Evolutionary conservation across 2,329 filamentous ascomycete species (phyloP).

Genomic region (Colletotrichum phormii): DNA sequence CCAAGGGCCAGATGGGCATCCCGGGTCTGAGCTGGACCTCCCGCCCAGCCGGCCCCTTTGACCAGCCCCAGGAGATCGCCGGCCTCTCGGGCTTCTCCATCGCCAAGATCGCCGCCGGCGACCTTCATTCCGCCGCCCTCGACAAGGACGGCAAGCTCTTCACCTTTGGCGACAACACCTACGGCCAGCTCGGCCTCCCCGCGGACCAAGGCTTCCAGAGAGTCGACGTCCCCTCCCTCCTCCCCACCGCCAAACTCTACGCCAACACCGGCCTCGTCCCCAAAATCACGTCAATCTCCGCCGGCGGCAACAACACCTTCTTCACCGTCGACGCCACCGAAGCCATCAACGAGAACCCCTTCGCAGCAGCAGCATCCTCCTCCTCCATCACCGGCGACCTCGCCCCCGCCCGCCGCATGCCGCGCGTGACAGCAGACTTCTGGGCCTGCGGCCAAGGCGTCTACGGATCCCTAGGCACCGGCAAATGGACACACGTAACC

Average conservation of each 20-base stretch:
- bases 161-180: slow-evolving; percentile 89
- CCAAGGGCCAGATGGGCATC: slow-evolving; percentile 87
- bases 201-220: slow-evolving; percentile 70
- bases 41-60: slow-evolving; percentile 80
- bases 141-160: slow-evolving; percentile 84
- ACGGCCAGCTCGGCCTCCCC: slow-evolving; percentile 91
- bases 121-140: slow-evolving; percentile 85
- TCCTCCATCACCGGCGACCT: slow-evolving; percentile 25
- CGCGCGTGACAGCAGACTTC: slow-evolving; percentile 74
- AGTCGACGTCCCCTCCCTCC: slow-evolving; percentile 76
- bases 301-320: slow-evolving; percentile 88
- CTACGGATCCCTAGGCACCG: slow-evolving; percentile 84
- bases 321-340: slow-evolving; percentile 84
- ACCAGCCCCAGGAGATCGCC: slow-evolving; percentile 83
- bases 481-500: slow-evolving; percentile 90
- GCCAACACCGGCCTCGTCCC: slow-evolving; percentile 71
- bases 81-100: slow-evolving; percentile 79
- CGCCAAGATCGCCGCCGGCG: slow-evolving; percentile 81
- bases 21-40: slow-evolving; percentile 85
- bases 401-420: slow-evolving; percentile 47
- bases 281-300: slow-evolving; percentile 81
- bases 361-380: not conserved
- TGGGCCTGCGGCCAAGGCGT: slow-evolving; percentile 92
- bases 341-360: slow-evolving; percentile 53
- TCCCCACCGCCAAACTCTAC: slow-evolving; percentile 81